Conservation (phyloP, 768 basidiomycete species). For the Peribolospora kevripleyi region DNA sequence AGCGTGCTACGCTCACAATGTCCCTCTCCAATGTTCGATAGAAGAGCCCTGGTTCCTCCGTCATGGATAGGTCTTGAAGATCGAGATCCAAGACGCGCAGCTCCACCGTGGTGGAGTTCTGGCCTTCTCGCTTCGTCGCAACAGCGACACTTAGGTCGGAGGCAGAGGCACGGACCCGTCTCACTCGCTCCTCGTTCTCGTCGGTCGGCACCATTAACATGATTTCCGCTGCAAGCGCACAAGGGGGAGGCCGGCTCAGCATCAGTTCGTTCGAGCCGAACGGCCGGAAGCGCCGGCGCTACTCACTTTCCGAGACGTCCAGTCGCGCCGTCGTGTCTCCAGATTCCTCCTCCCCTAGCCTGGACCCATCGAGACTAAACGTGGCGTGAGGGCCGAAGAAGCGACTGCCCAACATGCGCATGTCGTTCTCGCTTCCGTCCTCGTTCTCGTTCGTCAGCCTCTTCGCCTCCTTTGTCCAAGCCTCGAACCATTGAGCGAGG, state of each 20-base stretch:
- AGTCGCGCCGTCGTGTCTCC: too few species aligned
- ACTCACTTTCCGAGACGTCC: too few species aligned
- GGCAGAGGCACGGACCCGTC: too few species aligned
- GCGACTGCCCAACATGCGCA: conserved; percentile 18
- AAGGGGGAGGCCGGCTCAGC: too few species aligned
- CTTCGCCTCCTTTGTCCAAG: conserved; percentile 24
- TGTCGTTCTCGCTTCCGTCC: conserved; percentile 6
- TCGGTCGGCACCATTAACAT: too few species aligned
- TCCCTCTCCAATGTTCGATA: background rate
- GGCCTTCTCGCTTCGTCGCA: background rate
- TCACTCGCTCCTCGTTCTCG: too few species aligned
- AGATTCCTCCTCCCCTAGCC: background rate
- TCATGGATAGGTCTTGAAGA: background rate
- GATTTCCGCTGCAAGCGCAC: too few species aligned
- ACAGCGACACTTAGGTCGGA: background rate
- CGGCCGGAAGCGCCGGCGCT: too few species aligned
- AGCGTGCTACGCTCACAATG: background rate
- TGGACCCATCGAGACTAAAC: background rate
- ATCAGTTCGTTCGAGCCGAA: too few species aligned
- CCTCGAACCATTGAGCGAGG: conserved; percentile 41
- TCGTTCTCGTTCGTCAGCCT: conserved; percentile 36
- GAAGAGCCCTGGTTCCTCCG: background rate
- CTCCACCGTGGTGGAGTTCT: background rate
- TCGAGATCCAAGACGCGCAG: too few species aligned
- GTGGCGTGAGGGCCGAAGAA: conserved; percentile 12